Conservation (phyloP, 2,329 filamentous ascomycete species). For the Alternaria burnsii region DNA sequence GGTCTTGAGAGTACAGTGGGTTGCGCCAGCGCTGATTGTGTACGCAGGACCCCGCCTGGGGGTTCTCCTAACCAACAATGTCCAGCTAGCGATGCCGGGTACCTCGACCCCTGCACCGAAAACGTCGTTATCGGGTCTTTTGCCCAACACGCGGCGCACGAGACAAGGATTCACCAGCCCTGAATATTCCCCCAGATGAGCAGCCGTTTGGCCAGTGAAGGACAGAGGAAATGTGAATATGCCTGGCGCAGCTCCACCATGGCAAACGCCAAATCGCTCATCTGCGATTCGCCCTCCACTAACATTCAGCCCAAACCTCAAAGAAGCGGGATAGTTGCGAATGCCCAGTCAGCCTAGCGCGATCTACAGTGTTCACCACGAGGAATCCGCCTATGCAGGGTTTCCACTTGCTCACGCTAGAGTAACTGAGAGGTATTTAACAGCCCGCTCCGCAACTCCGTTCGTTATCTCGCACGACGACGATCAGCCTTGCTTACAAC, state of each 20-base stretch:
- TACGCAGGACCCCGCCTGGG: constrained; percentile 5
- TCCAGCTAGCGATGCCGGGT: constrained; percentile 7
- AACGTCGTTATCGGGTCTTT: constrained; percentile 16
- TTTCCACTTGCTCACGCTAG: constrained; percentile 29
- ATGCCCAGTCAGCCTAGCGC: constrained; percentile 23
- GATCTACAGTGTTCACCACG: constrained; percentile 16
- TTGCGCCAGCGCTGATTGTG: not conserved
- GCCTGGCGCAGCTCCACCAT: constrained; percentile 9
- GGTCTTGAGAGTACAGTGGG: not conserved
- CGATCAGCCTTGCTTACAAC: constrained; percentile 12
- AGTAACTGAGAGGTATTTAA: constrained; percentile 29
- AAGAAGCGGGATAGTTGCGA: constrained; percentile 11
- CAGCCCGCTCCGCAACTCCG: constrained; percentile 23
- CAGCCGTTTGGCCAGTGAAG: constrained; percentile 6
- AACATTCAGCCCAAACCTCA: constrained; percentile 13
- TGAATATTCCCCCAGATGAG: not conserved
- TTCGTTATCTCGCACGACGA: constrained; percentile 16
- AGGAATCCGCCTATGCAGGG: constrained; percentile 18
- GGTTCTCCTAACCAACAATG: not conserved
- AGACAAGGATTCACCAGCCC: constrained; percentile 6
- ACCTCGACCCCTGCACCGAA: constrained; percentile 12
- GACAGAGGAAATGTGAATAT: not conserved
- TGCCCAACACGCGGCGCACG: constrained; percentile 7
- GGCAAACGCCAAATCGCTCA: constrained; percentile 8
- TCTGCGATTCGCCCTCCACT: constrained; percentile 13